A percentile compares a stretch with the other conserved stretches of the same genome.
phyloP scores from a whole-genome alignment of 2,329 filamentous ascomycete genomes.

The Colletotrichum sp. region DNA sequence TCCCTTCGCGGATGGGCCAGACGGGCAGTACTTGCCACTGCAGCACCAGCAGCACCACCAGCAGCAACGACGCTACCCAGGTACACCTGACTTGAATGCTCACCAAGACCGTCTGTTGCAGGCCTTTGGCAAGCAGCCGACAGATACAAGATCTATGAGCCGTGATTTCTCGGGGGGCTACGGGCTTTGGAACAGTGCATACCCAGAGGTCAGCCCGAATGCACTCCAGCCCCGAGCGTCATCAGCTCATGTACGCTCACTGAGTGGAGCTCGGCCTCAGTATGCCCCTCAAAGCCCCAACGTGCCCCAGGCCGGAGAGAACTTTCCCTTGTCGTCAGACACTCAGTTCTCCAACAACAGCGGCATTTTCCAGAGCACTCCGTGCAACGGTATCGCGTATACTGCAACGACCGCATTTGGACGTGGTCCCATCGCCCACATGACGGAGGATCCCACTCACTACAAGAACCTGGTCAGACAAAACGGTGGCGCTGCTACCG shows the following conservation, averaged over 20 bases:
- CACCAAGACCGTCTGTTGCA: constrained; percentile 41
- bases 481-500: constrained; percentile 19
- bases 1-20: constrained; percentile 26
- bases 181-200: constrained; percentile 3
- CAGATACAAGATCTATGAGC: constrained; percentile 14
- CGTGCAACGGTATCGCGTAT: constrained; percentile 29
- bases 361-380: constrained; percentile 56
- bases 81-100: constrained; percentile 15
- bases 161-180: constrained; percentile 13
- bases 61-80: neutral
- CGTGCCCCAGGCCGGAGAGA: constrained; percentile 23
- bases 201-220: neutral
- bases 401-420: constrained; percentile 18
- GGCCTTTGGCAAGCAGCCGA: constrained; percentile 29
- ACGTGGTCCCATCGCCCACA: constrained; percentile 6
- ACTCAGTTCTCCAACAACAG: constrained; percentile 53
- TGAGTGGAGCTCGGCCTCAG: constrained; percentile 20
- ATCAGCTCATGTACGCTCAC: neutral
- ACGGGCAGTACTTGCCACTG: neutral
- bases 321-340: constrained; percentile 28
- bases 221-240: constrained; percentile 1
- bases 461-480: constrained; percentile 22
- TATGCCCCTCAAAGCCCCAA: constrained; percentile 15
- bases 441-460: constrained; percentile 19
- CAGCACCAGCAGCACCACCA: neutral